Evolutionary conservation across 768 basidiomycete genomes (phyloP).

Genomic region (Lepiota venenata): DNA sequence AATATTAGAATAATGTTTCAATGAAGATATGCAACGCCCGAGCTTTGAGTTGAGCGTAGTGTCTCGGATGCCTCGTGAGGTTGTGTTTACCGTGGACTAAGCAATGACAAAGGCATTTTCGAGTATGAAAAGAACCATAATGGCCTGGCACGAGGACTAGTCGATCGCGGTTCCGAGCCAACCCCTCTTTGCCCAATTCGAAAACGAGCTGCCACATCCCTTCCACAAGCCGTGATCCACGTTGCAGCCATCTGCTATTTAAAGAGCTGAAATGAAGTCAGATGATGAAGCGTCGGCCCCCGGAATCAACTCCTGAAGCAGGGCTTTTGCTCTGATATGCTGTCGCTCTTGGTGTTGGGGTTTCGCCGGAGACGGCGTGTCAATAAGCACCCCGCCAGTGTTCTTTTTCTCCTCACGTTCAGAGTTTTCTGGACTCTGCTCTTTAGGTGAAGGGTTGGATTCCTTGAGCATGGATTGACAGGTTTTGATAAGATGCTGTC

Average conservation of each 20-base stretch:
- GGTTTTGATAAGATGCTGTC: slow-evolving; percentile 4
- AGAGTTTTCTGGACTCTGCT: not conserved
- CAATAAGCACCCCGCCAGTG: not conserved
- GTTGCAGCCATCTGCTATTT: not conserved
- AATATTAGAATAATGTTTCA: too few relatives aligned
- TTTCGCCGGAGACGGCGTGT: not conserved
- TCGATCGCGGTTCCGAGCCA: too few relatives aligned
- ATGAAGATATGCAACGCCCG: too few relatives aligned
- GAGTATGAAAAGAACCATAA: too few relatives aligned
- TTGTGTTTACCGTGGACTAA: too few relatives aligned
- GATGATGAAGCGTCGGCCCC: not conserved
- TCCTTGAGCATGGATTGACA: not conserved
- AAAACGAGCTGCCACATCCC: too few relatives aligned
- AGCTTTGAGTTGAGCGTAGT: too few relatives aligned
- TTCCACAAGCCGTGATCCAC: too few relatives aligned
- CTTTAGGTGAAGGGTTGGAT: not conserved
- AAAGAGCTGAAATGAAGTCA: not conserved
- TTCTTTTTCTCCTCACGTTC: not conserved
- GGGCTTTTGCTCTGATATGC: not conserved
- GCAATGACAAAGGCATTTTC: too few relatives aligned
- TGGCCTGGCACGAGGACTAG: too few relatives aligned
- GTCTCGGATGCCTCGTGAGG: too few relatives aligned
- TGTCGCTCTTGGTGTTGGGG: not conserved
- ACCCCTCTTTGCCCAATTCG: too few relatives aligned
- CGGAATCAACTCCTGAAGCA: not conserved